These are phyloP conservation scores for Thraustochytrium sp. DNA, from an alignment of 352 stramenopile genomes.

Conservation along the genomic window DNA sequence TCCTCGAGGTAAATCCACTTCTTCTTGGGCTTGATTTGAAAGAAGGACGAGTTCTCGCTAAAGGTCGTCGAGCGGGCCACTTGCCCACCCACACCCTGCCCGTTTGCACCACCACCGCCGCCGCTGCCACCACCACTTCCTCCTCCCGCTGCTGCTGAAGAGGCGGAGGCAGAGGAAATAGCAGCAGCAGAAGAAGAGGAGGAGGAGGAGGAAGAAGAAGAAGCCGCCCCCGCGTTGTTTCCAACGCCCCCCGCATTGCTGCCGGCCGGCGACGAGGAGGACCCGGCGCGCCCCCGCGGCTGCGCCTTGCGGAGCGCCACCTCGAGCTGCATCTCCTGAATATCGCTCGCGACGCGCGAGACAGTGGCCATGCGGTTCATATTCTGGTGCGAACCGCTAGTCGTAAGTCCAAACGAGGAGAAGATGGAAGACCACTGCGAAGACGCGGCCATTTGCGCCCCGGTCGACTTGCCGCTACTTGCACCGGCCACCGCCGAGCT, in stretches of 20 bases:
- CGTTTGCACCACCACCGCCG: too few species aligned
- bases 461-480: slow-evolving; percentile 10
- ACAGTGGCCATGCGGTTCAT: not conserved
- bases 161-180: too few species aligned
- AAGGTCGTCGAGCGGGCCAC: too few species aligned
- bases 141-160: too few species aligned
- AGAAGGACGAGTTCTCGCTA: slow-evolving; percentile 20
- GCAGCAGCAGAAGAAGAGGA: too few species aligned
- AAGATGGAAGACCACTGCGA: slow-evolving; percentile 28
- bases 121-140: too few species aligned
- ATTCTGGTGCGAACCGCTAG: not conserved
- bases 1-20: slow-evolving; percentile 43
- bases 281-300: not conserved
- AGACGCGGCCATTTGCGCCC: not conserved
- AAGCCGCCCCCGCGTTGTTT: too few species aligned
- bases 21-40: slow-evolving; percentile 37
- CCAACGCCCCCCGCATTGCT: too few species aligned
- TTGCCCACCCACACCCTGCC: too few species aligned
- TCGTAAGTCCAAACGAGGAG: slow-evolving; percentile 16
- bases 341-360: slow-evolving; percentile 1
- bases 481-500: not conserved
- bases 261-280: too few species aligned
- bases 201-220: too few species aligned
- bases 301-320: not conserved
- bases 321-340: slow-evolving; percentile 24